Evolutionary conservation across 2,329 filamentous ascomycete genomes (phyloP).

Genomic region (Seiridium unicorne): DNA sequence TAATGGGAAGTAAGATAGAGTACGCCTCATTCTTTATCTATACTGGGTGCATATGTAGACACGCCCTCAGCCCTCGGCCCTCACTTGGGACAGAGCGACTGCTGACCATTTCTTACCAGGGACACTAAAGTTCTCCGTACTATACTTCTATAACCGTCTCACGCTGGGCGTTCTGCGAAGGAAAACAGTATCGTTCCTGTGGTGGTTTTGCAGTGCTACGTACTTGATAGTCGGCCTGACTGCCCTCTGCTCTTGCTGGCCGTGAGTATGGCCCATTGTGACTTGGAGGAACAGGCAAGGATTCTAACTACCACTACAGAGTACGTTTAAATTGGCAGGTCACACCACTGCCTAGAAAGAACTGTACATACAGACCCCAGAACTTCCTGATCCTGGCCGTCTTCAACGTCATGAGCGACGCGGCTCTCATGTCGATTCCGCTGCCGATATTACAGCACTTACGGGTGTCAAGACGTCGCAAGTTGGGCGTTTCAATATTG

Average conservation of each 20-base stretch:
- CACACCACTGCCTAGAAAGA: conserved; percentile 16
- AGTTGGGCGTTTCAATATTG: conserved; percentile 15
- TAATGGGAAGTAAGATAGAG: conserved; percentile 21
- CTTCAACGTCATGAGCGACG: conserved; percentile 23
- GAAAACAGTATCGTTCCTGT: conserved; percentile 15
- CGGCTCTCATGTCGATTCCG: conserved; percentile 22
- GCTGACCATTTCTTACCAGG: conserved; percentile 11
- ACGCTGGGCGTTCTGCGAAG: conserved; percentile 14
- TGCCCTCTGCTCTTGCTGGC: conserved; percentile 14
- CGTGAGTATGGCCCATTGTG: conserved; percentile 3
- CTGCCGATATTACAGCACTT: conserved; percentile 23
- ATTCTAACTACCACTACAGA: conserved; percentile 1
- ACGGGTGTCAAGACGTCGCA: conserved; percentile 13
- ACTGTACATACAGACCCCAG: conserved; percentile 13
- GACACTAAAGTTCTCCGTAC: conserved; percentile 22
- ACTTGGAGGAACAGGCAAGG: too few relatives aligned
- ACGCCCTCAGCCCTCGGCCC: neutral
- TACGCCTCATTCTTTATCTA: conserved; percentile 24
- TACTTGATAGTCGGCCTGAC: conserved; percentile 14
- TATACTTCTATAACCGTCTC: conserved; percentile 25
- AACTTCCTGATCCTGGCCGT: conserved; percentile 20
- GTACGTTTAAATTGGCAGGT: conserved; percentile 21
- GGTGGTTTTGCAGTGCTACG: conserved; percentile 17
- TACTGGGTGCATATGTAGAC: conserved; percentile 22
- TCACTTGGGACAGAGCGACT: neutral